Evolutionary conservation across 805 yeast species (phyloP), one percentile per base, ranked within the genome.

Genomic region (Candida xyloterini): DNA sequence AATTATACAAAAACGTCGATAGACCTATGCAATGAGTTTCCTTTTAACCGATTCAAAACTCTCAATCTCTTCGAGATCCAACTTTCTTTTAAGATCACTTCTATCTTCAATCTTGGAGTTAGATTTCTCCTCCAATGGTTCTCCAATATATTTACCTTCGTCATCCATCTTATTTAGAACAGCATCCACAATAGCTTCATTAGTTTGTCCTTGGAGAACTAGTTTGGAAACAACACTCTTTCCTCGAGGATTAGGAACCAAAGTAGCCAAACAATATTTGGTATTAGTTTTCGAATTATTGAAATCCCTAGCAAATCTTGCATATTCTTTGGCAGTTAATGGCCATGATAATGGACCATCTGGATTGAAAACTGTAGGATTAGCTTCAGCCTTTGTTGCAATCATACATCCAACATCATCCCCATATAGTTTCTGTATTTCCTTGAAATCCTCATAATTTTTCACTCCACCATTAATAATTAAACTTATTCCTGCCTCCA

Each of bases 341-440:
- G 63, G 68, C 85, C 91, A 85, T 0, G 74, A 66, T 33, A 71
- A 57, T 4, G 74, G 72, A 0, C 62, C 67, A 0, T 53, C 47
- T 7, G 58, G 55, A 22, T 60, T 59, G 59, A 93, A 93, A 27
- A 86, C 81, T 1, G 95, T 72, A 7, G 95, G 93, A 56, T 93
- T 90, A 6, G 73, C 56, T 62, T 93, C 98, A 0, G 97, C 98
- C 22, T 79, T 78, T 23, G 87, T 83, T 1, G 97, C 99, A 53
- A 90, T 79, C 99, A 93, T 91, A 6, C 87, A 90, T 4, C 98
- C 95, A n/a, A 83, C 64, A 36, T 76, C 75, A 1, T 72, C 71
- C 1, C 81, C 77, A 50, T 73, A 75, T n/a, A 62, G 57, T 8
- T 62, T 50, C 52, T 77, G 81, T 29, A 90, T 55, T 18, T 66